Conservation (phyloP, 179 eudicot genomes). For the Silene coronaria region DNA sequence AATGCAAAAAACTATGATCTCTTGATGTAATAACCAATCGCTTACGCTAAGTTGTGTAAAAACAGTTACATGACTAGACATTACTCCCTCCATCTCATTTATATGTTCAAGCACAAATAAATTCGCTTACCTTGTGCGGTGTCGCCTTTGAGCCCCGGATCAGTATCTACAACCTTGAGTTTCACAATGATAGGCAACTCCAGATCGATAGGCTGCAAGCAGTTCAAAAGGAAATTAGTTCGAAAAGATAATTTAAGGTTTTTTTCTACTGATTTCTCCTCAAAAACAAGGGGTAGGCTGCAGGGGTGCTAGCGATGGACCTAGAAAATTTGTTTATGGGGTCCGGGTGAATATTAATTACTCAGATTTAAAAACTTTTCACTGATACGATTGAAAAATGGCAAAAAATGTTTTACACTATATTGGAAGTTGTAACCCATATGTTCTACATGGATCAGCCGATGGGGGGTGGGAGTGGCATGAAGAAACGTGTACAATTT, state of each 20-base stretch:
- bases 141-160: constrained; percentile 85
- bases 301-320: background rate
- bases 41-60: background rate
- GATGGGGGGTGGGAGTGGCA: background rate
- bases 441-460: background rate
- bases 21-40: background rate
- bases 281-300: background rate
- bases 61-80: background rate
- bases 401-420: background rate
- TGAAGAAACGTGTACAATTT: background rate
- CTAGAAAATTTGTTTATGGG: background rate
- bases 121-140: constrained; percentile 66
- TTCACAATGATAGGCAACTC: constrained; percentile 81
- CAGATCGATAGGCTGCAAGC: constrained; percentile 73
- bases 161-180: constrained; percentile 68
- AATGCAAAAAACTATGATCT: background rate
- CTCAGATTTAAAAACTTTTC: too few relatives aligned
- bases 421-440: background rate
- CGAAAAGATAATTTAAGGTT: background rate
- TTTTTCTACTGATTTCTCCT: background rate
- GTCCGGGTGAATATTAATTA: background rate
- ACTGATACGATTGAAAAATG: too few relatives aligned
- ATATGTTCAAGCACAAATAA: background rate
- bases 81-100: background rate
- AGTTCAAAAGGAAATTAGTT: constrained; percentile 17